These are phyloP conservation scores for Massarina eburnea DNA, from an alignment of 2,329 filamentous ascomycete genomes.

Conservation along the genomic window DNA sequence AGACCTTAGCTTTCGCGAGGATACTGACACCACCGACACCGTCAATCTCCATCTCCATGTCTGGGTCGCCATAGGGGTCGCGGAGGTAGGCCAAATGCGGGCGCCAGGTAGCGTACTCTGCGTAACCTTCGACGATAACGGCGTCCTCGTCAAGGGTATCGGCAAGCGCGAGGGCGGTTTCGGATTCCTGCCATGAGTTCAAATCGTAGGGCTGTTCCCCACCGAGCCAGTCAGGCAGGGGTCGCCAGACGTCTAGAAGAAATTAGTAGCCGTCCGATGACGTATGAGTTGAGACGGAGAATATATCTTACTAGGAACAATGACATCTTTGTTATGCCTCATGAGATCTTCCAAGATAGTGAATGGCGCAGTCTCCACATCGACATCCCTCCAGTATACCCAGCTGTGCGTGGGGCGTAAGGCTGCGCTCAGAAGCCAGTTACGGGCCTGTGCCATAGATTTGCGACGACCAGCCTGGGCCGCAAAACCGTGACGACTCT, in stretches of 20 bases:
- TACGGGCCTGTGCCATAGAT: constrained; percentile 95
- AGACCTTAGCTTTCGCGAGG: constrained; percentile 91
- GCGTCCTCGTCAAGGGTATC: constrained; percentile 97
- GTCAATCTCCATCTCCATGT: constrained; percentile 99
- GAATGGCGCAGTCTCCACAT: constrained; percentile 95
- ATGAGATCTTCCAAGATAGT: constrained; percentile 97
- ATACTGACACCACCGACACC: constrained; percentile 98
- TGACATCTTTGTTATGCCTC: constrained; percentile 98
- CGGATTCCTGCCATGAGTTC: constrained; percentile 99
- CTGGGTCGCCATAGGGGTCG: constrained; percentile 94
- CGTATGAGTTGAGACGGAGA: neutral
- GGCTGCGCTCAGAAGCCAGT: constrained; percentile 94
- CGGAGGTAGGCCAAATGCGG: constrained; percentile 95
- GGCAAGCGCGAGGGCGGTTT: constrained; percentile 88
- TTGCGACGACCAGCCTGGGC: constrained; percentile 92
- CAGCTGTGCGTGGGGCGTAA: constrained; percentile 94
- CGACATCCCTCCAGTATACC: constrained; percentile 99
- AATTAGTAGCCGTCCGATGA: constrained; percentile 17
- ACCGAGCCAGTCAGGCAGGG: constrained; percentile 97
- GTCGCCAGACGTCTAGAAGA: constrained; percentile 79
- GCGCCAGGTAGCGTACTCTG: constrained; percentile 97
- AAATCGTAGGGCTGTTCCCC: constrained; percentile 98
- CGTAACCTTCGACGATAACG: constrained; percentile 97
- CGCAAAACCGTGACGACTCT: constrained; percentile 95
- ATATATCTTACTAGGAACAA: constrained; percentile 82